Conservation (phyloP, 176 grass and related monocot genomes). For the Themeda triandra region DNA sequence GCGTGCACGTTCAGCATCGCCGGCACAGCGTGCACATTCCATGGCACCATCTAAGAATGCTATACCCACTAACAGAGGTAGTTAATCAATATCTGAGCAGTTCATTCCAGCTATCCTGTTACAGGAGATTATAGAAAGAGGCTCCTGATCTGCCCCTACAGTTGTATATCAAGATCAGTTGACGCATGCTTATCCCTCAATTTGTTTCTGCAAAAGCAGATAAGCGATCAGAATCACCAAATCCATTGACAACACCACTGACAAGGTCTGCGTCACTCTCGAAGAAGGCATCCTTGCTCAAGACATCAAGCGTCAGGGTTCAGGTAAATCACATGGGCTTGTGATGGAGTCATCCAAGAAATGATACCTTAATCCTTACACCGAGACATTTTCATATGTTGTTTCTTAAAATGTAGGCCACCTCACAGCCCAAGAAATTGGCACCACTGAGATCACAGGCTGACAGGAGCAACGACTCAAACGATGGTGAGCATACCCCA, state of each 20-base stretch:
- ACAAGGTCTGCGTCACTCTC: conserved; percentile 62
- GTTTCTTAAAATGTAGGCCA: conserved; percentile 19
- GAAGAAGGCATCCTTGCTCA: conserved; percentile 70
- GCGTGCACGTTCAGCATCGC: conserved; percentile 66
- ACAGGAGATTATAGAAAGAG: not conserved
- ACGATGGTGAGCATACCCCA: conserved; percentile 53
- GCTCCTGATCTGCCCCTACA: not conserved
- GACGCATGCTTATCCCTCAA: not conserved
- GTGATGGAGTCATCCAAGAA: not conserved
- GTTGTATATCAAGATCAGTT: not conserved
- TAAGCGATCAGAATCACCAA: conserved; percentile 50
- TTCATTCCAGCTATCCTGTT: not conserved
- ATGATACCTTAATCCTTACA: not conserved
- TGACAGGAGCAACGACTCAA: conserved; percentile 47
- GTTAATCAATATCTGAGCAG: not conserved
- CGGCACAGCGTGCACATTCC: conserved; percentile 28
- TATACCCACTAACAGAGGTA: conserved; percentile 36
- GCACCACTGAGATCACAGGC: conserved; percentile 53
- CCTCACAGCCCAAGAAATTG: conserved; percentile 60
- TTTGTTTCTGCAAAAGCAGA: conserved; percentile 41
- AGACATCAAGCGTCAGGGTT: conserved; percentile 61
- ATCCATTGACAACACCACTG: conserved; percentile 33
- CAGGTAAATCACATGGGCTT: conserved; percentile 60
- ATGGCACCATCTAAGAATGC: conserved; percentile 26
- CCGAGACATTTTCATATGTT: conserved; percentile 2